A percentile compares a stretch with the other conserved stretches of the same genome.
phyloP scores from a whole-genome alignment of 306 rosid species.

The Comarum palustre region DNA sequence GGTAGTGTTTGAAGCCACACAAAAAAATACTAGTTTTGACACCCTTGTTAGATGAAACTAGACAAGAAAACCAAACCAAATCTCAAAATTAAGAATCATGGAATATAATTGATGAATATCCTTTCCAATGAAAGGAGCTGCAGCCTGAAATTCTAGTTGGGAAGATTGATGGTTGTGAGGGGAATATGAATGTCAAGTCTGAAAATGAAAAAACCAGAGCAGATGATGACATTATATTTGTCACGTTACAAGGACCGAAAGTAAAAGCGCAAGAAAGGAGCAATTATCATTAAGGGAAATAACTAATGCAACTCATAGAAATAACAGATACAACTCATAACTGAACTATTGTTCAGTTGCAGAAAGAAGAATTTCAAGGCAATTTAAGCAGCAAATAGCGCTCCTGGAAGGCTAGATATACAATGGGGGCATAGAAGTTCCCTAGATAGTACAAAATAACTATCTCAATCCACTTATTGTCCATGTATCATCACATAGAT shows the following conservation, averaged over 20 bases:
- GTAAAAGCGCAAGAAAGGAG: not conserved
- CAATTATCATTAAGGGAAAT: not conserved
- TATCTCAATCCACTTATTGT: slow-evolving; percentile 10
- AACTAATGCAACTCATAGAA: not conserved
- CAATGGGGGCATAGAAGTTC: slow-evolving; percentile 23
- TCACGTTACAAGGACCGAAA: not conserved
- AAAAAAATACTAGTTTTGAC: not conserved
- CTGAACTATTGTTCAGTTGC: not conserved
- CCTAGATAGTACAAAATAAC: slow-evolving; percentile 13
- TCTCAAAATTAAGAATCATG: not conserved
- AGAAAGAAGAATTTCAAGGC: slow-evolving; percentile 12
- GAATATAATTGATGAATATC: slow-evolving; percentile 16
- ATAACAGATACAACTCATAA: not conserved
- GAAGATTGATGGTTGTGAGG: not conserved
- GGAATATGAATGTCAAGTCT: not conserved
- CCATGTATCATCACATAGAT: slow-evolving; percentile 15
- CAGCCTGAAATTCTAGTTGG: not conserved
- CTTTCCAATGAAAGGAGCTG: not conserved
- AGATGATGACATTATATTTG: not conserved
- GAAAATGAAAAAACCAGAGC: not conserved
- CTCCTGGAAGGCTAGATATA: slow-evolving; percentile 17
- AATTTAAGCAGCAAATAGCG: slow-evolving; percentile 23
- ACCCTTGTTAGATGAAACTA: not conserved
- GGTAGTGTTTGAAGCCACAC: not conserved
- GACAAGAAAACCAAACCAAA: not conserved